Percentiles rank a stretch among this genome's conserved stretches.
Evolutionary conservation across 352 stramenopile species (phyloP).

Genomic region (Stramenopiles sp.): DNA sequence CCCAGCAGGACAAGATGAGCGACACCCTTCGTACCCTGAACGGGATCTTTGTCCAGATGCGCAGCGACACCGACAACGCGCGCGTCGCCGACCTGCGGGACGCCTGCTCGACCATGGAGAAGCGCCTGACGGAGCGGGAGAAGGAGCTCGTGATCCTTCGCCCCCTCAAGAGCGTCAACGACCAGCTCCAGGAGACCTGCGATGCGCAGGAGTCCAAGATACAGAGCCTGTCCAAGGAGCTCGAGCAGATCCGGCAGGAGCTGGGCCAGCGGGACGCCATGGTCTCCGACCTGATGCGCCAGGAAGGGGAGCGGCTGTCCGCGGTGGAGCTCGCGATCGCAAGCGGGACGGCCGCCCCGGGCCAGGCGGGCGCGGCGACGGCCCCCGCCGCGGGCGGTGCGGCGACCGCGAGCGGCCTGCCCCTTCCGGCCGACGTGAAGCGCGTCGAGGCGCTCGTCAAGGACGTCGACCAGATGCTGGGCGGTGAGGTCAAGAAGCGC

Average conservation of each 20-base stretch:
- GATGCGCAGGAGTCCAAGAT: conserved; percentile 37
- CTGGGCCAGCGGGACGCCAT: conserved; percentile 15
- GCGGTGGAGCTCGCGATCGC: conserved; percentile 15
- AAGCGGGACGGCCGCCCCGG: neutral
- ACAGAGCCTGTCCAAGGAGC: conserved; percentile 24
- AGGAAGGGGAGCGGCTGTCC: conserved; percentile 14
- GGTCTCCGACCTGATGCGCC: conserved; percentile 15
- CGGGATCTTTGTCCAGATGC: conserved; percentile 75
- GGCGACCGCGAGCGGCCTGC: conserved; percentile 22
- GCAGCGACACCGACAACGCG: conserved; percentile 60
- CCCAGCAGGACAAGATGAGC: conserved; percentile 60
- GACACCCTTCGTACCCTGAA: conserved; percentile 76
- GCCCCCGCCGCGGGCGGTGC: conserved; percentile 13
- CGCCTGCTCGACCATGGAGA: conserved; percentile 33
- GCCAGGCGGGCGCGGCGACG: neutral
- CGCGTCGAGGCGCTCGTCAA: conserved; percentile 26
- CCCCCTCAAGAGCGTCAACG: conserved; percentile 1
- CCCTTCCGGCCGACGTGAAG: conserved; percentile 14
- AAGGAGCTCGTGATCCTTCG: conserved; percentile 20
- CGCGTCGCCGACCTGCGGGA: conserved; percentile 61
- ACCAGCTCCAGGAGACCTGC: conserved; percentile 39
- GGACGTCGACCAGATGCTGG: conserved; percentile 19
- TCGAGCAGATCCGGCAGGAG: conserved; percentile 12
- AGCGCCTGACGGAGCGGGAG: conserved; percentile 16
- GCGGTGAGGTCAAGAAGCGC: conserved; percentile 20